Evolutionary conservation across 169 alveolate genomes (phyloP).

Genomic region (Cyclospora cayetanensis): DNA sequence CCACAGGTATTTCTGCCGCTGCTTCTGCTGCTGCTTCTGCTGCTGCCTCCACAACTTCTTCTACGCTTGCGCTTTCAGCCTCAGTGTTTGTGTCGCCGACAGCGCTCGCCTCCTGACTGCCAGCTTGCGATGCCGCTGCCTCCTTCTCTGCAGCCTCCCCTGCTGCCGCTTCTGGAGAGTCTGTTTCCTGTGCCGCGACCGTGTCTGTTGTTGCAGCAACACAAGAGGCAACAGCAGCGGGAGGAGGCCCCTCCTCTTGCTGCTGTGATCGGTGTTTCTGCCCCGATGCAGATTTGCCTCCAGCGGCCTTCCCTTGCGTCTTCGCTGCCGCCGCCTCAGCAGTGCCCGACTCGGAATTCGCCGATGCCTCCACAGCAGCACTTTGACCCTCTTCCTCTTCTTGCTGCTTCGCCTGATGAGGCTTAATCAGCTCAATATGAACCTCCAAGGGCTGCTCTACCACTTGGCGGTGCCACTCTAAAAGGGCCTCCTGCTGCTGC

Average conservation of each 20-base stretch:
- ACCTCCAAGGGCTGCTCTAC: constrained; percentile 29
- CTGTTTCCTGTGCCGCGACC: not conserved
- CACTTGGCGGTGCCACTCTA: constrained; percentile 3
- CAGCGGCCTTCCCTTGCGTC: not conserved
- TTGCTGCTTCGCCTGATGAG: not conserved
- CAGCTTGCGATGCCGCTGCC: not conserved
- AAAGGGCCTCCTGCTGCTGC: not conserved
- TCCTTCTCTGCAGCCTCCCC: not conserved
- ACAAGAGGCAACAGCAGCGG: not conserved
- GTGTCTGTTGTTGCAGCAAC: not conserved
- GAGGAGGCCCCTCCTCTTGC: not conserved
- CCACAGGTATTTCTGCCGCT: not conserved
- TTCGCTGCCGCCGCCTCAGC: not conserved
- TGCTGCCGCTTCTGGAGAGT: not conserved
- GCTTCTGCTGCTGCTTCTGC: not conserved
- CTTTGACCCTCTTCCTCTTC: not conserved
- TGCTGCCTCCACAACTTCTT: not conserved
- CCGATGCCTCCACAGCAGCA: not conserved
- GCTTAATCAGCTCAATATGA: not conserved
- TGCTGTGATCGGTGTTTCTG: not conserved
- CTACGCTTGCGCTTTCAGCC: not conserved
- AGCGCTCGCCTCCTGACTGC: not conserved
- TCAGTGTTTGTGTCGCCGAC: not conserved
- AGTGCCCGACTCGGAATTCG: not conserved
- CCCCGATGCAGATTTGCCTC: not conserved